A percentile compares a stretch with the other conserved stretches of the same genome.
Evolutionary conservation across 1,284 basidiomycete genomes (phyloP).

Genomic region (Moniliella sp.): DNA sequence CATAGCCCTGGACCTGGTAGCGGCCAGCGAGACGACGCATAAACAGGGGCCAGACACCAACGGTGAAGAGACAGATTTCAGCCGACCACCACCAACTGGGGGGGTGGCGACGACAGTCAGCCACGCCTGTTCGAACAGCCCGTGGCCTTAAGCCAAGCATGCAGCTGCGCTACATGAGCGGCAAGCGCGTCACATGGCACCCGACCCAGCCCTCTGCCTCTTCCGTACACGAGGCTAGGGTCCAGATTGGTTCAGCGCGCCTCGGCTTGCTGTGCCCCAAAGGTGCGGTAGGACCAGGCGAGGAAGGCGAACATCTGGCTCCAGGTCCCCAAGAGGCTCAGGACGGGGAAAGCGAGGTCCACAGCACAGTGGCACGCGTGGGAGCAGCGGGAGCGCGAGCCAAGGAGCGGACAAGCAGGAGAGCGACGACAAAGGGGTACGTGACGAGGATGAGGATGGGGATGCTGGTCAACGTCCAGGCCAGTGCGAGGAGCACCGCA

Average conservation of each 20-base stretch:
- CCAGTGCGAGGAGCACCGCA: too few relatives aligned
- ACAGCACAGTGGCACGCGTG: too few relatives aligned
- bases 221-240: conserved; percentile 2
- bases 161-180: conserved; percentile 34
- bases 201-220: conserved; percentile 3
- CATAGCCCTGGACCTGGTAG: conserved; percentile 42
- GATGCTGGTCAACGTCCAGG: too few relatives aligned
- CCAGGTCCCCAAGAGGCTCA: conserved; percentile 8
- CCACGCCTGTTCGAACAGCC: conserved; percentile 47
- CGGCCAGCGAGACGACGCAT: conserved; percentile 36
- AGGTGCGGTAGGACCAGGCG: conserved; percentile 12
- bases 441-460: too few relatives aligned
- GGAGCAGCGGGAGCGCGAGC: too few relatives aligned
- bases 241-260: conserved; percentile 5
- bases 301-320: conserved; percentile 27
- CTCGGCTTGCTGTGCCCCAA: conserved; percentile 9
- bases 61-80: conserved; percentile 50
- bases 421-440: too few relatives aligned
- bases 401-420: too few relatives aligned
- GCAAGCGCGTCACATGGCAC: conserved; percentile 3
- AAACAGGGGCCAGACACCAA: conserved; percentile 45
- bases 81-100: conserved; percentile 55
- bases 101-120: conserved; percentile 37
- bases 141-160: conserved; percentile 45
- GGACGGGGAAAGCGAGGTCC: neutral